Evolutionary conservation across 2,329 filamentous ascomycete species (phyloP).

Genomic region (Cytospora paraplurivora): DNA sequence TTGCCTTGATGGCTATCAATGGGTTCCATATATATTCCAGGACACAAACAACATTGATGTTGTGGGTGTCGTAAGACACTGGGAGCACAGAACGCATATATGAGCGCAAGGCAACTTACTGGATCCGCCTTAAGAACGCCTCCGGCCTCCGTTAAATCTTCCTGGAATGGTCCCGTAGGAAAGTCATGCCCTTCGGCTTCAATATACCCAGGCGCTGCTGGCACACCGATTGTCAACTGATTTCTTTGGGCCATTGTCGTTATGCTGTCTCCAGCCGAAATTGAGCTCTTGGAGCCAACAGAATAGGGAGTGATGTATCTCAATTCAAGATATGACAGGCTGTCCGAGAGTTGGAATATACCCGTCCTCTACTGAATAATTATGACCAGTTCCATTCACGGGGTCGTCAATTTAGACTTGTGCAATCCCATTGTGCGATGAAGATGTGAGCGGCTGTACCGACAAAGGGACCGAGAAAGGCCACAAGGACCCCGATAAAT

Average conservation of each 20-base stretch:
- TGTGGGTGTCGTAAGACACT: neutral
- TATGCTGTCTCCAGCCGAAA: neutral
- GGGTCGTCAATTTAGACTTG: neutral
- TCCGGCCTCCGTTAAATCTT: neutral
- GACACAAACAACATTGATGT: too few species aligned
- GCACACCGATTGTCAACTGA: neutral
- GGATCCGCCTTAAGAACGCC: neutral
- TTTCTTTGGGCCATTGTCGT: constrained; percentile 1
- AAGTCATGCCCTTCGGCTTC: neutral
- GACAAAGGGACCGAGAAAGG: constrained; percentile 12
- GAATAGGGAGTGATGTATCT: too few species aligned
- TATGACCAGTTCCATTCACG: neutral
- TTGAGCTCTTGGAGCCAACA: neutral
- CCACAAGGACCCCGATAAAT: constrained; percentile 1
- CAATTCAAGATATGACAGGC: neutral
- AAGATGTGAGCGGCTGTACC: neutral
- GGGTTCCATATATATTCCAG: too few species aligned
- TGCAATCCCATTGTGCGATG: constrained; percentile 1
- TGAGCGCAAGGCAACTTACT: neutral
- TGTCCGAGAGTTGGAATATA: neutral
- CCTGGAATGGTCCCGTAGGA: neutral
- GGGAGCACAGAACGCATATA: neutral
- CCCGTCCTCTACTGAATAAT: neutral
- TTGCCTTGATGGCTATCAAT: too few species aligned
- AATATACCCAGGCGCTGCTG: neutral